Base-by-base conservation (phyloP, 352 stramenopile genomes). In the Globisporangium lucens region DNA sequence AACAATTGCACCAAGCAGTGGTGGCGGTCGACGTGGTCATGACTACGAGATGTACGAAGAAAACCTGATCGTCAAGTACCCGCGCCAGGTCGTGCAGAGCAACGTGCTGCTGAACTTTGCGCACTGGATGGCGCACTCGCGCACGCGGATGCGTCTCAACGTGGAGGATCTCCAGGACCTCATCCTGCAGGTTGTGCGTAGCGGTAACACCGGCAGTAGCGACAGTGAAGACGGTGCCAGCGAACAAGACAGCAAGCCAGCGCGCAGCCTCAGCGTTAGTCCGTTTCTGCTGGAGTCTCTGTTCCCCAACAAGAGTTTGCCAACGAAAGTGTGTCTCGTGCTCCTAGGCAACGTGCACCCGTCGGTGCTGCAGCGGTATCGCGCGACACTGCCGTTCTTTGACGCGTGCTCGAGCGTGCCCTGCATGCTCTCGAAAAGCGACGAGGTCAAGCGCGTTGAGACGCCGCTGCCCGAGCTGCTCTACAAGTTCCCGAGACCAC, bases 21-120 rank as follows among this genome's bases (percentile, higher is more conserved):
- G 9, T 10, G 35, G 36, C 2, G 7, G 6, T 41, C 36, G 63
- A 13, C 27, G 13, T 1, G 63, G 77, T 30, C 56, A 73, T 29
- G 80, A 88, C 43, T 73, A 83, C 38, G 72, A 82, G 17, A 49
- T 65, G 15, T 91, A 94, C 70, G 65, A 67, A 1, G 79, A 78
- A n/a, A 74, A 91, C 20, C 41, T 92, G 60, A 82, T 94, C 64
- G 47, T 90, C 53, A 87, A 88, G 38, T 79, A 87, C 68, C 86
- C 86, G 24, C 76, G 86, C 8, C 86, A 94, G 55, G 74, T 89
- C 29, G 67, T 74, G 43, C 43, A 41, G 20, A 94, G 86, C 66
- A 73, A 80, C n/a, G 84, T 94, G 60, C 65, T 94, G 43, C 76
- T 92, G 27, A 75, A 90, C 65, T 94, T 94, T 67, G 78, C 69